Base-by-base conservation (phyloP, 495 filamentous ascomycete genomes). In the Xylaria nigripes region DNA sequence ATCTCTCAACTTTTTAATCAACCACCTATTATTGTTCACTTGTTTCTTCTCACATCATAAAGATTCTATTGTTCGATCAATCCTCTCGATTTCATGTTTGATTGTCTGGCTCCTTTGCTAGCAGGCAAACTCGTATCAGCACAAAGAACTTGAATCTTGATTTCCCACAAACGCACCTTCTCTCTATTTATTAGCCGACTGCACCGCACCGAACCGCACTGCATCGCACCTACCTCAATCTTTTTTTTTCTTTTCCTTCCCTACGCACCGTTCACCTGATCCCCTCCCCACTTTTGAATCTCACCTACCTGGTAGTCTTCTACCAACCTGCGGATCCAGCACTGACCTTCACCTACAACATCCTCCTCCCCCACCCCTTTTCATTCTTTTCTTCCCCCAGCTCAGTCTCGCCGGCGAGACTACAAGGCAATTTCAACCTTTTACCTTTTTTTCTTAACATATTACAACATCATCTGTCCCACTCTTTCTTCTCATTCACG, bases 121-220 rank as follows among this genome's bases (percentile, higher is more conserved):
- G 5, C 32, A 2, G 25, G 27, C 29, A 54, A 47, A 25, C 48
- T 29, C 42, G 41, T 46, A 40, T 48, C 23, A n/a, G 27, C 19
- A 57, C 58, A 66, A 66, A 66, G 63, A 53, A 18, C 32, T 61
- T n/a, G 43, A 45, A n/a, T n/a, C 25, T 29, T 9, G 9, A 9
- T 29, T 29, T 29, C 25, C 9, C 4, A 29, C 25, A 9, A 4
- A 4, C 9, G 25, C 9, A 3, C 25, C 4, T 29, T 56, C 49
- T 46, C 48, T 50, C 51, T 48, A 54, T n/a, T n/a, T n/a, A n/a
- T n/a, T n/a, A n/a, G n/a, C n/a, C n/a, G n/a, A n/a, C n/a, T n/a
- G n/a, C n/a, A n/a, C n/a, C n/a, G n/a, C n/a, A n/a, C n/a, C n/a
- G n/a, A n/a, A n/a, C n/a, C n/a, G n/a, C n/a, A n/a, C n/a, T n/a